Conservation (phyloP, 2,329 filamentous ascomycete genomes). For the Alternaria angustiovoidea region DNA sequence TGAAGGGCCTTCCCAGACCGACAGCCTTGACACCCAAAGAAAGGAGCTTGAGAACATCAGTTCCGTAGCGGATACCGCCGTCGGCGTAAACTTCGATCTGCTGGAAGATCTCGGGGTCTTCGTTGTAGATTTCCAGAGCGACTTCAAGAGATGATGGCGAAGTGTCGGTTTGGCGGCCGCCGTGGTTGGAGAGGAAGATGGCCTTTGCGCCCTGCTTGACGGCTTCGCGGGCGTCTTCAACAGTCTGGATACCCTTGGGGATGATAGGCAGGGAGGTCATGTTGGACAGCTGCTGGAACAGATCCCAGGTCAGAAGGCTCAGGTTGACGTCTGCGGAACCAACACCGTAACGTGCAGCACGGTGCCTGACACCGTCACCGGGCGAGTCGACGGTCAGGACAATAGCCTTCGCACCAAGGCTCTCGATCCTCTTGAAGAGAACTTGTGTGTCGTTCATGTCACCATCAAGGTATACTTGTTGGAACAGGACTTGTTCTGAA, state of each 20-base stretch:
- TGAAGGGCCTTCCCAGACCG: slow-evolving; percentile 59
- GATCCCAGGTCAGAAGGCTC: slow-evolving; percentile 45
- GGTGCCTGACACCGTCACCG: slow-evolving; percentile 49
- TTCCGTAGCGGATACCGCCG: slow-evolving; percentile 52
- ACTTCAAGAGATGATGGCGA: slow-evolving; percentile 75
- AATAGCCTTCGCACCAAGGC: slow-evolving; percentile 51
- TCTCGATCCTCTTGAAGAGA: slow-evolving; percentile 45
- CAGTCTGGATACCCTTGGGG: slow-evolving; percentile 53
- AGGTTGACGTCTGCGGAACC: slow-evolving; percentile 42
- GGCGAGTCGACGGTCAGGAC: slow-evolving; percentile 54
- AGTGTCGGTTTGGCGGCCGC: slow-evolving; percentile 53
- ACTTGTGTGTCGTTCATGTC: slow-evolving; percentile 41
- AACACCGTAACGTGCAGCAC: slow-evolving; percentile 44
- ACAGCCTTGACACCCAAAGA: slow-evolving; percentile 52
- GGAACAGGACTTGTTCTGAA: slow-evolving; percentile 48
- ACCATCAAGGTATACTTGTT: slow-evolving; percentile 52
- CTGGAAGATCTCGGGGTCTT: slow-evolving; percentile 50
- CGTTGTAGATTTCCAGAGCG: slow-evolving; percentile 76
- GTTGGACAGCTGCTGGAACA: slow-evolving; percentile 47
- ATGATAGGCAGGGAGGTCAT: slow-evolving; percentile 51
- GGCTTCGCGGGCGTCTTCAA: slow-evolving; percentile 50
- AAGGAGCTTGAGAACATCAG: slow-evolving; percentile 50
- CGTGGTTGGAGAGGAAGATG: slow-evolving; percentile 55
- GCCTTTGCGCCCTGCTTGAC: slow-evolving; percentile 49
- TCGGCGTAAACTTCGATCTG: slow-evolving; percentile 53